These are phyloP conservation scores for Antrodiella citrinella DNA, from an alignment of 768 basidiomycete species.

Conservation along the genomic window DNA sequence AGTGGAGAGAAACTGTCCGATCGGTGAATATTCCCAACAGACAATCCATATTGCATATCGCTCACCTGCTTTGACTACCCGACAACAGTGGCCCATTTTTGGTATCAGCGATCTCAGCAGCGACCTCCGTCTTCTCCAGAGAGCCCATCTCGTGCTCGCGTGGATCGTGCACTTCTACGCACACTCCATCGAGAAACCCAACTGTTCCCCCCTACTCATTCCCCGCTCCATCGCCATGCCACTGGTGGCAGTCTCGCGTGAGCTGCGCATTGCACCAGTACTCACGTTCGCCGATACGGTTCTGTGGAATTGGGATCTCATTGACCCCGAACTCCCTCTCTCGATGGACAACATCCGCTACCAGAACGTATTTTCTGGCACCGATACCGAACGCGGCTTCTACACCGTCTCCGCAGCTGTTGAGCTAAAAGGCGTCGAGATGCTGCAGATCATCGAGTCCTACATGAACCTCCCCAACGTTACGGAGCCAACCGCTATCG, in stretches of 20 bases:
- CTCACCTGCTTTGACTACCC: not conserved
- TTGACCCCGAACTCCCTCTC: slow-evolving; percentile 48
- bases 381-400: slow-evolving; percentile 79
- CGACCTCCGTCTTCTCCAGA: slow-evolving; percentile 59
- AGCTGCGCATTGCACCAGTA: slow-evolving; percentile 84
- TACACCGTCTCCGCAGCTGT: slow-evolving; percentile 77
- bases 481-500: slow-evolving; percentile 31
- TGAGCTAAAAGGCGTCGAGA: slow-evolving; percentile 81
- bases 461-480: slow-evolving; percentile 74
- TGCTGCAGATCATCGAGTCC: slow-evolving; percentile 81
- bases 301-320: slow-evolving; percentile 80
- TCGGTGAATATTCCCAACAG: slow-evolving; percentile 46
- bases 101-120: slow-evolving; percentile 41
- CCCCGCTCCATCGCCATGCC: slow-evolving; percentile 76
- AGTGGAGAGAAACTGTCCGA: slow-evolving; percentile 59
- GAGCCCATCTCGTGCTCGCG: slow-evolving; percentile 84
- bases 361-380: slow-evolving; percentile 72
- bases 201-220: slow-evolving; percentile 40
- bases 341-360: slow-evolving; percentile 70
- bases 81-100: slow-evolving; percentile 61
- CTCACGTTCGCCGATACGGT: slow-evolving; percentile 96
- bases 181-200: slow-evolving; percentile 57
- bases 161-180: slow-evolving; percentile 89
- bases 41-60: not conserved
- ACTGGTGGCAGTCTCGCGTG: slow-evolving; percentile 63